These are phyloP conservation scores for Chrysanthemum makinoi DNA, from an alignment of 129 eudicot species.

Conservation along the genomic window DNA sequence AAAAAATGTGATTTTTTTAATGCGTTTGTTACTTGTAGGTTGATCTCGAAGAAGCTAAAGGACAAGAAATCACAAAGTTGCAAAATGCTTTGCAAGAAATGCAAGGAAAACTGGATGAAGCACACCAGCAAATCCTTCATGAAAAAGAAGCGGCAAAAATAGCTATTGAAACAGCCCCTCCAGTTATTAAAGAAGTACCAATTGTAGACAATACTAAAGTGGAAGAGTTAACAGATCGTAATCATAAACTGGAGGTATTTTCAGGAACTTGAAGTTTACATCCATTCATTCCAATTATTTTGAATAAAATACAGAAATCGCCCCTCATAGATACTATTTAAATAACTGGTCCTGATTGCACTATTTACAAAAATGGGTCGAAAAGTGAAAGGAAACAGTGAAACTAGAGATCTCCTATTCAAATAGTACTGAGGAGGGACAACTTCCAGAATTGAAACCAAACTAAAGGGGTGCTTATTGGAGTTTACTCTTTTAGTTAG, in stretches of 20 bases:
- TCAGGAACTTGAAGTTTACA: not conserved
- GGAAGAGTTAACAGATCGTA: constrained; percentile 63
- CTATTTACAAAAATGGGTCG: too few species aligned
- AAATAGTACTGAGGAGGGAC: too few species aligned
- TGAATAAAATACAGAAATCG: not conserved
- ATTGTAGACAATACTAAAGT: constrained; percentile 65
- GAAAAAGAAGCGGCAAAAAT: constrained; percentile 93
- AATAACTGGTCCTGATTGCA: too few species aligned
- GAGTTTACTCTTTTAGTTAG: too few species aligned
- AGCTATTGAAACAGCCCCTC: constrained; percentile 96
- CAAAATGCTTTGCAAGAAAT: constrained; percentile 69
- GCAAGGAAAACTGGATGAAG: constrained; percentile 82
- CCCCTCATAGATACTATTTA: too few species aligned
- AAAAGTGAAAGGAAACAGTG: too few species aligned
- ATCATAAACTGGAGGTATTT: constrained; percentile 72
- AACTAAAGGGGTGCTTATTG: too few species aligned
- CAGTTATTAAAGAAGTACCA: constrained; percentile 87
- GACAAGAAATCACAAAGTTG: constrained; percentile 75
- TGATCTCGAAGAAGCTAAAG: constrained; percentile 96
- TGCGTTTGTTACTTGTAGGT: constrained; percentile 45
- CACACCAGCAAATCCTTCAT: constrained; percentile 59
- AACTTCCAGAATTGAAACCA: too few species aligned
- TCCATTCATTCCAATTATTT: not conserved
- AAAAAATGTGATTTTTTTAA: not conserved
- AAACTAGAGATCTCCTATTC: too few species aligned